Conservation (phyloP, 2,329 filamentous ascomycete species). For the Lasiodiplodia hormozganensis region DNA sequence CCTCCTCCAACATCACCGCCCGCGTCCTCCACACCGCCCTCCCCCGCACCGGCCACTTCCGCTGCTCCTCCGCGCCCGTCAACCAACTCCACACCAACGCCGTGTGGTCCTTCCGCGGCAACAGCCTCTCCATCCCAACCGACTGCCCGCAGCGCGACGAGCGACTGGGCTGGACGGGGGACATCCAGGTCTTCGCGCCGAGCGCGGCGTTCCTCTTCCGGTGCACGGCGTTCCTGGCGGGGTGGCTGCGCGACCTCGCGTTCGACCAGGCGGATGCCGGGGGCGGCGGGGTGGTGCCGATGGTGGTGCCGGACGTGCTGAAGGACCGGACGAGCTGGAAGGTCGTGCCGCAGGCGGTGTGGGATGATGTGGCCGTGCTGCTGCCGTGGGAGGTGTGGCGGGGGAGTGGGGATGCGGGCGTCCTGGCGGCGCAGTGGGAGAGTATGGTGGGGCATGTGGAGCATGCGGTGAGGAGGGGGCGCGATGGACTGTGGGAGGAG, state of each 20-base stretch:
- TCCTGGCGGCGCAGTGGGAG: constrained; percentile 45
- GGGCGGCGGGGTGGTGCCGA: constrained; percentile 35
- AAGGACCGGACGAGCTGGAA: neutral
- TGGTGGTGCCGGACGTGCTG: constrained; percentile 34
- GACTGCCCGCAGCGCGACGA: constrained; percentile 66
- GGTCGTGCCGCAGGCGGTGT: constrained; percentile 42
- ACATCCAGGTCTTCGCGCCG: constrained; percentile 59
- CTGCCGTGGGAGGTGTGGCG: constrained; percentile 47
- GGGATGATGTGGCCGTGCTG: constrained; percentile 49
- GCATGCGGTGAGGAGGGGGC: constrained; percentile 41
- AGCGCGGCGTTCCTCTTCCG: constrained; percentile 65
- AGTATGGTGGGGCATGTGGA: constrained; percentile 49
- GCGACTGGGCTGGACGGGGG: constrained; percentile 62
- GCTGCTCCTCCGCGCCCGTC: too few species aligned
- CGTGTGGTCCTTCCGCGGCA: constrained; percentile 64
- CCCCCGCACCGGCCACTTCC: constrained; percentile 57
- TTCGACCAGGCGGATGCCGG: too few species aligned
- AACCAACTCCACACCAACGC: constrained; percentile 64
- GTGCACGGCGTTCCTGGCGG: constrained; percentile 57
- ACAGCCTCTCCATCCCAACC: constrained; percentile 64
- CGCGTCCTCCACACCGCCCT: constrained; percentile 62
- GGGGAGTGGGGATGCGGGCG: constrained; percentile 42
- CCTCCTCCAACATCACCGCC: constrained; percentile 40
- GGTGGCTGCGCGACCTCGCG: constrained; percentile 59
- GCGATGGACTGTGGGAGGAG: constrained; percentile 46